These are phyloP conservation scores for Lecanicillium sp. DNA, from an alignment of 2,329 filamentous ascomycete genomes.

Conservation along the genomic window DNA sequence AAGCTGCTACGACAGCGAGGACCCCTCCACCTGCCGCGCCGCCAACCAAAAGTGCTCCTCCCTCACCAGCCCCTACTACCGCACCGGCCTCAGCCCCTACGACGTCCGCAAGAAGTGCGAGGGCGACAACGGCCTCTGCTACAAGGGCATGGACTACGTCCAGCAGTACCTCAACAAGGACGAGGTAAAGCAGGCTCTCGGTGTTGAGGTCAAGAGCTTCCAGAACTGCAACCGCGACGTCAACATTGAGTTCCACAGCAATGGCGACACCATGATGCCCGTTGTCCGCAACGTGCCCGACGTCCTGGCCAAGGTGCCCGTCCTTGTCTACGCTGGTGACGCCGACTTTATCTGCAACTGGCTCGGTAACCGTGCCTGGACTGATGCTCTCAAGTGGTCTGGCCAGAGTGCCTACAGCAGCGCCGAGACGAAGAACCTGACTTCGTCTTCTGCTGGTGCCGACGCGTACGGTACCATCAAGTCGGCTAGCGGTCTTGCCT, in stretches of 20 bases:
- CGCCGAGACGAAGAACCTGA: constrained; percentile 62
- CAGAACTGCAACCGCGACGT: constrained; percentile 98
- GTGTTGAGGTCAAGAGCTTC: constrained; percentile 81
- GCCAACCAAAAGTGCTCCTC: constrained; percentile 93
- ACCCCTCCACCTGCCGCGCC: constrained; percentile 85
- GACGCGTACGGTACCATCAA: constrained; percentile 69
- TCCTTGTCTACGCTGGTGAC: constrained; percentile 88
- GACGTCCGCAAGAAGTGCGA: constrained; percentile 89
- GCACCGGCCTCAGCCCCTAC: constrained; percentile 50
- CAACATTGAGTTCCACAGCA: constrained; percentile 96
- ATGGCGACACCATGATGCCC: constrained; percentile 98
- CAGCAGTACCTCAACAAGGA: constrained; percentile 77
- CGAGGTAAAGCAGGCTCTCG: constrained; percentile 78
- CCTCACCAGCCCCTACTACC: constrained; percentile 5
- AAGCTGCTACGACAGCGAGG: constrained; percentile 86
- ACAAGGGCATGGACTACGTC: constrained; percentile 83
- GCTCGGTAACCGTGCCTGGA: constrained; percentile 97
- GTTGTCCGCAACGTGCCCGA: constrained; percentile 86
- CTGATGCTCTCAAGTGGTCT: constrained; percentile 85
- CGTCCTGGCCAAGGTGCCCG: constrained; percentile 74
- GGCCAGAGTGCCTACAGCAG: constrained; percentile 75
- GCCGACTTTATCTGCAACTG: constrained; percentile 94
- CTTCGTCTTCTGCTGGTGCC: constrained; percentile 35
- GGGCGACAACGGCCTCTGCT: constrained; percentile 75
- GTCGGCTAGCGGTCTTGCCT: constrained; percentile 86